These are phyloP conservation scores for Ganoderma boninense DNA, from an alignment of 1,284 basidiomycete species.

Conservation along the genomic window DNA sequence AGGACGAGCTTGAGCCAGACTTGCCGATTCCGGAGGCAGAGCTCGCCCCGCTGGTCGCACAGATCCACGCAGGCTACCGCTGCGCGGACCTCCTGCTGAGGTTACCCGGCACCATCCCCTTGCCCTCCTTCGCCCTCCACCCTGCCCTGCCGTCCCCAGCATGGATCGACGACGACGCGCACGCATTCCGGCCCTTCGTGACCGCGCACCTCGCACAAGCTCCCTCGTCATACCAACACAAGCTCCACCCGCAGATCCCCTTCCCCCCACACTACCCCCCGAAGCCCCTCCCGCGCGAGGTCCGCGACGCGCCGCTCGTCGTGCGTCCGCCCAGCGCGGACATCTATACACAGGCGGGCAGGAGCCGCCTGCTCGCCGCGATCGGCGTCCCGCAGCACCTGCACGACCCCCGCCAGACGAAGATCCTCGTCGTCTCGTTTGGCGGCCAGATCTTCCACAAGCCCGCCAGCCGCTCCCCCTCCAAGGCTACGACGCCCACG, in stretches of 20 bases:
- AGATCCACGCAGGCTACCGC: constrained; percentile 72
- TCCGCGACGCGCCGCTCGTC: constrained; percentile 68
- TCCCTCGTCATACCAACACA: constrained; percentile 36
- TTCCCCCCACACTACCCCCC: constrained; percentile 42
- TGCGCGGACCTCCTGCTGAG: constrained; percentile 75
- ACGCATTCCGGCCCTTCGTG: constrained; percentile 56
- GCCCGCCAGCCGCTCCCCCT: constrained; percentile 48
- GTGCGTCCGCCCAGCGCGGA: constrained; percentile 59
- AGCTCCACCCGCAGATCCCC: constrained; percentile 49
- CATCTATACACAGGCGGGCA: constrained; percentile 60
- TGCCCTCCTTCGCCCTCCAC: constrained; percentile 68
- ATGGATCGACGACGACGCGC: constrained; percentile 64
- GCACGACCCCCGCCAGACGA: constrained; percentile 56
- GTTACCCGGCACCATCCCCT: constrained; percentile 77
- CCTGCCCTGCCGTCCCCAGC: constrained; percentile 65
- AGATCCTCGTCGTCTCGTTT: constrained; percentile 79
- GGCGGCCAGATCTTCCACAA: constrained; percentile 78
- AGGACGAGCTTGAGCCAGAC: constrained; percentile 47
- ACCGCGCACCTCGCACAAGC: constrained; percentile 47
- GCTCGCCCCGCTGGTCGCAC: constrained; percentile 66
- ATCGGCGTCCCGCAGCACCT: constrained; percentile 65
- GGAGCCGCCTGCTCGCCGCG: constrained; percentile 58
- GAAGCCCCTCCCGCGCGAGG: constrained; percentile 48
- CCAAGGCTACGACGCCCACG: constrained; percentile 27
- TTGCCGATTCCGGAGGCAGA: constrained; percentile 57